Base-by-base conservation (phyloP, 2,329 filamentous ascomycete species). In the Neoscytalidium dimidiatum region DNA sequence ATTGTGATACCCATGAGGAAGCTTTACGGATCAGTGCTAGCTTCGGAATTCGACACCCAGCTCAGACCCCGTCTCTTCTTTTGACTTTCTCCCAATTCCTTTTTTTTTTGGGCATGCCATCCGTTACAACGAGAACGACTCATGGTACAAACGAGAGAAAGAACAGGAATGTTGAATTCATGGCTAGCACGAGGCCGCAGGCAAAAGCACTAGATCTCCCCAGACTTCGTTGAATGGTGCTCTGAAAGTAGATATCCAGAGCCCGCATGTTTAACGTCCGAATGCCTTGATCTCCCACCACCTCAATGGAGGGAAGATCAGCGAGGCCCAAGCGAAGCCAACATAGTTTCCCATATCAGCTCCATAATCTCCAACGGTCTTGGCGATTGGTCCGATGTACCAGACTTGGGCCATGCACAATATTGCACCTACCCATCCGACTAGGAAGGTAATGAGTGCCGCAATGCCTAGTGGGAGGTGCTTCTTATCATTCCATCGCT, bases 351-450 rank as follows among this genome's bases (percentile, higher is more conserved):
- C 85, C 83, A 87, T 85, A 77, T 88, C 85, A 53, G 81, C 85
- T 19, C 86, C 85, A 72, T 84, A 82, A 21, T 83, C 83, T 0
- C 86, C 86, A 19, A 89, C 83, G 61, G 83, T 74, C 52, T 78
- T 79, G 3, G 87, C 86, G 65, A 90, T 75, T 0, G 88, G 88
- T 1, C 89, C 88, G 66, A 86, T 84, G 74, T 88, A 91, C 84
- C 88, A 91, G 3, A 85, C 84, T 77, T 92, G 88, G 23, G 86
- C 85, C 88, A 91, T 91, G 66, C 83, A 88, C 51, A 90, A 72
- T 29, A 91, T 83, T 0, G 87, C 84, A 8, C 88, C 88, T 3
- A 81, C 82, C 88, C 88, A 90, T 3, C 88, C 88, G 14, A 90
- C 71, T 43, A 88, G 73, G 69, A 91, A 91, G 0, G 88, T 84